Base-by-base conservation (phyloP, 805 yeast genomes). In the Kuraishia capsulata region DNA sequence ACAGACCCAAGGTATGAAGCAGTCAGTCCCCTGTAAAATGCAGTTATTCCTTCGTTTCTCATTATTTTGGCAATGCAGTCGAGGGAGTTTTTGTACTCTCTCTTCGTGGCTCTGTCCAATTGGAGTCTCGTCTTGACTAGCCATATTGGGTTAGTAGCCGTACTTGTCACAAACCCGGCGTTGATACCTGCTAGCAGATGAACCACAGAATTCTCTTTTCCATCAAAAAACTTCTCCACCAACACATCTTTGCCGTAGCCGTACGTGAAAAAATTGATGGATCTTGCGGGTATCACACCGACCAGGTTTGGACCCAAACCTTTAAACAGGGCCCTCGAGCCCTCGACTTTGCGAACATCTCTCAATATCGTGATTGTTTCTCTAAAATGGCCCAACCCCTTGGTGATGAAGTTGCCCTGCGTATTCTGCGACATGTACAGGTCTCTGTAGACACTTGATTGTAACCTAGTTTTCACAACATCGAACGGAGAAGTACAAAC, bases 91-190 rank as follows among this genome's bases (percentile, higher is more conserved):
- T 72, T 79, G 57, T 90, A 92, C 44, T 71, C 70, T 46, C 79
- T 77, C 9, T 62, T 50, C 4, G 62, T 53, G 3, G 84, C 72
- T 54, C 81, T 83, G 58, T 92, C 98, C 38, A 92, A 68, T 56
- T 92, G 99, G 38, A 92, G 71, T 52, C 99, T 71, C 1, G 99
- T 92, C 62, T 92, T 92, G 43, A 92, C 80, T 43, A 92, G 66
- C 99, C 99, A 92, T 41, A 92, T 92, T 10, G 99, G 99, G 56
- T 92, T 92, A 0, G 99, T 92, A 11, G 88, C 95, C 0, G 98
- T 90, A 4, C 96, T 81, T 0, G 98, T 92, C 14, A 81, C 90
- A 54, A 90, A 67, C 4, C 99, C 98, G 0, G 99, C 99, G 49
- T 72, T 71, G 0, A 89, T 78, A 4, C 97, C 98, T 2, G 97